A percentile compares a stretch with the other conserved stretches of the same genome.
Conservation (phyloP, 208 protist species). For the Trypanosomatidae sp. region DNA sequence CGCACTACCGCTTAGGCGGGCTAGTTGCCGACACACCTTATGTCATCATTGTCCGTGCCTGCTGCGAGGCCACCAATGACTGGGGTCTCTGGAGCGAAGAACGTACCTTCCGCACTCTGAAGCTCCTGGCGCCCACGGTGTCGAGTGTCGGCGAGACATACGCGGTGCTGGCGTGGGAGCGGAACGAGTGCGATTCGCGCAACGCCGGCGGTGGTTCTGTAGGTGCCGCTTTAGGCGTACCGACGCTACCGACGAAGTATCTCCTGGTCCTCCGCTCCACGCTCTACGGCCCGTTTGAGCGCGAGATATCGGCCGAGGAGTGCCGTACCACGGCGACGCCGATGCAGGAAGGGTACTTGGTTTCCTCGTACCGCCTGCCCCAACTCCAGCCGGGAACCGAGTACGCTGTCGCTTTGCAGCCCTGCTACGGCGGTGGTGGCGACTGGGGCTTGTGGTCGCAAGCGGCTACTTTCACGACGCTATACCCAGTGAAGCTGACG, state of each 20-base stretch:
- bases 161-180: constrained; percentile 69
- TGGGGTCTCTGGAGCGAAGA: constrained; percentile 92
- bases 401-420: constrained; percentile 87
- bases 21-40: constrained; percentile 75
- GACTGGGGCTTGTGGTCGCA: constrained; percentile 87
- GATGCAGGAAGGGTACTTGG: constrained; percentile 3
- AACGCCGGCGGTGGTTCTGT: constrained; percentile 6
- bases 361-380: constrained; percentile 46
- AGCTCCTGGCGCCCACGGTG: constrained; percentile 48
- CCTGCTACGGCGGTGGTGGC: constrained; percentile 68
- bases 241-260: constrained; percentile 34
- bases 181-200: constrained; percentile 32
- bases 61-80: constrained; percentile 49
- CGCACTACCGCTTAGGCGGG: constrained; percentile 47
- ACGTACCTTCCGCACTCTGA: constrained; percentile 62
- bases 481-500: constrained; percentile 46
- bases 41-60: constrained; percentile 80
- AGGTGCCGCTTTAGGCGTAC: constrained; percentile 5
- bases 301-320: constrained; percentile 26
- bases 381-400: constrained; percentile 61
- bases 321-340: constrained; percentile 4
- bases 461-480: constrained; percentile 61
- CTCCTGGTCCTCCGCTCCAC: constrained; percentile 28
- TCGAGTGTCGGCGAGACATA: constrained; percentile 77
- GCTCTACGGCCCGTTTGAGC: constrained; percentile 25